phyloP scores from a whole-genome alignment of 2,329 filamentous ascomycete species.

The Cordyceps tenuipes region DNA sequence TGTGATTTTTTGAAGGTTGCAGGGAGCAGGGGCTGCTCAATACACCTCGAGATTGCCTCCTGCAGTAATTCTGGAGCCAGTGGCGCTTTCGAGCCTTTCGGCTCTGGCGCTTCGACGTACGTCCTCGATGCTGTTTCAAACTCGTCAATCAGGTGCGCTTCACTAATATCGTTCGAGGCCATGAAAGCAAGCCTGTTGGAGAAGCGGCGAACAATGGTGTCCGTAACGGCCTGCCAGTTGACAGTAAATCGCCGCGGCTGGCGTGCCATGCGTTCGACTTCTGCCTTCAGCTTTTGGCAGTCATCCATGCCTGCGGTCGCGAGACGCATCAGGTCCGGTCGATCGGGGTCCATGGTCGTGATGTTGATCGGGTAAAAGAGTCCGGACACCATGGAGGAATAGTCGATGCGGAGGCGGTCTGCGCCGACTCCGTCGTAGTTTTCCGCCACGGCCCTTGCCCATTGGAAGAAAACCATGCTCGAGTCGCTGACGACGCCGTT shows the following conservation, averaged over 20 bases:
- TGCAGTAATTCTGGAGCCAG: neutral
- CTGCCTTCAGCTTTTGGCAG: conserved; percentile 28
- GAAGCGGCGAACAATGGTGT: conserved; percentile 58
- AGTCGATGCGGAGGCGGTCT: conserved; percentile 36
- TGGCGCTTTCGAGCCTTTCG: conserved; percentile 2
- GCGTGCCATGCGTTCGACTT: conserved; percentile 36
- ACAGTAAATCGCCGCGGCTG: conserved; percentile 24
- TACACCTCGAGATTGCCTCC: neutral
- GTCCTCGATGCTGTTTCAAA: conserved; percentile 32
- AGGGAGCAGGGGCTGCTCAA: neutral
- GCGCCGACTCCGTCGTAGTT: conserved; percentile 39
- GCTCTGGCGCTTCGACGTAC: conserved; percentile 33
- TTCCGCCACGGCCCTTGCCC: conserved; percentile 31
- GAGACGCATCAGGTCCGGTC: conserved; percentile 27
- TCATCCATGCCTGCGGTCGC: conserved; percentile 21
- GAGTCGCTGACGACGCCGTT: conserved; percentile 14
- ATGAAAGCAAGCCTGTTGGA: conserved; percentile 42
- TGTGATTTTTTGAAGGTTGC: neutral
- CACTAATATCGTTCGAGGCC: conserved; percentile 19
- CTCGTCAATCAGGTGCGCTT: conserved; percentile 25
- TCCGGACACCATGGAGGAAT: conserved; percentile 42
- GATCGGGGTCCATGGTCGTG: conserved; percentile 30
- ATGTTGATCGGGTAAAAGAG: conserved; percentile 44
- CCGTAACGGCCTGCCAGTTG: conserved; percentile 59
- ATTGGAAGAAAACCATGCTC: conserved; percentile 29